phyloP scores from a whole-genome alignment of 306 rosid species.

The Comarum palustre region DNA sequence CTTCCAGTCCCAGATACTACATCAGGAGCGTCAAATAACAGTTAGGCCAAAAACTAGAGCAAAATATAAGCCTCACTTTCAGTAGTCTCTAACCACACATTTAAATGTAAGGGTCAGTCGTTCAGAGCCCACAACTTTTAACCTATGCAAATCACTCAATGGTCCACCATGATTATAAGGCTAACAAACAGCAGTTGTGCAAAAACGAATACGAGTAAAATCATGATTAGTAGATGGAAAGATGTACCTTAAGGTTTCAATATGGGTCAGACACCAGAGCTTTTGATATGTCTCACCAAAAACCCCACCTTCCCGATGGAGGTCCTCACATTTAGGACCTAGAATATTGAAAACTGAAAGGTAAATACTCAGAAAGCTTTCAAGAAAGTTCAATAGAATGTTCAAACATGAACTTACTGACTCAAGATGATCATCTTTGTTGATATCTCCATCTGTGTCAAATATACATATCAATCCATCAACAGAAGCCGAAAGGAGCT shows the following conservation, averaged over 20 bases:
- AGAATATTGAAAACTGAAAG: conserved; percentile 21
- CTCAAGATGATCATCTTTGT: conserved; percentile 84
- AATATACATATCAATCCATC: conserved; percentile 93
- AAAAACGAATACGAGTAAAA: background rate
- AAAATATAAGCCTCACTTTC: background rate
- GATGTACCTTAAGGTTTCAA: conserved; percentile 78
- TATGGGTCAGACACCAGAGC: conserved; percentile 94
- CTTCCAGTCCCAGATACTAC: conserved; percentile 85
- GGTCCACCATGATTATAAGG: background rate
- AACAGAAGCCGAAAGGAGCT: conserved; percentile 84
- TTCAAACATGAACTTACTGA: conserved; percentile 47
- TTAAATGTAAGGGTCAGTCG: background rate
- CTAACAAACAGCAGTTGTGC: background rate
- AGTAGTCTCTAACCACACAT: background rate
- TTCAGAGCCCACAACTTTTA: background rate
- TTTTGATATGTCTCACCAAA: conserved; percentile 71
- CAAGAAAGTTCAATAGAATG: background rate
- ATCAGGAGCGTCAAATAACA: conserved; percentile 16
- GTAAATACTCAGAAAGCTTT: conserved; percentile 16
- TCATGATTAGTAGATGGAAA: background rate
- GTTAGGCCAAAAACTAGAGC: background rate
- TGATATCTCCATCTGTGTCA: conserved; percentile 70
- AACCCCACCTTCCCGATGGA: conserved; percentile 85
- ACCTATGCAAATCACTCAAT: background rate
- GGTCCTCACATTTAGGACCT: conserved; percentile 89